Evolutionary conservation across 192 early-diverging fungal genomes (phyloP).

Genomic region (Glomus cerebriforme): DNA sequence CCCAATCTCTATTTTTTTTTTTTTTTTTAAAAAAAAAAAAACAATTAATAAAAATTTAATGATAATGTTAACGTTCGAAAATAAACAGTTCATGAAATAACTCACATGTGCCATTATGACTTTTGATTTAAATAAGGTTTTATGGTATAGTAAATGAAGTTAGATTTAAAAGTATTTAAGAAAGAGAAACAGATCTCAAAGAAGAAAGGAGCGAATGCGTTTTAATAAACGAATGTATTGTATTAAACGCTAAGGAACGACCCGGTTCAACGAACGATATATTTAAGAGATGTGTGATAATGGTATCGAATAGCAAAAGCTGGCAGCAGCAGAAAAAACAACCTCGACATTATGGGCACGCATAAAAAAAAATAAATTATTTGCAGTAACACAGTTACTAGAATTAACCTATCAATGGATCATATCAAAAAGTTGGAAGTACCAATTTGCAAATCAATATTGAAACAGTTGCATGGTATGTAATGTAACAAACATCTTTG

Average conservation of each 20-base stretch:
- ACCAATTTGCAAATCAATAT: too few relatives aligned
- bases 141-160: neutral
- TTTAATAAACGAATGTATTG: too few relatives aligned
- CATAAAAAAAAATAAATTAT: neutral
- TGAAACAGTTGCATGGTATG: neutral
- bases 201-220: slow-evolving; percentile 8
- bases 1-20: slow-evolving; percentile 30
- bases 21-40: neutral
- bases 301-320: neutral
- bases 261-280: neutral
- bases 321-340: neutral
- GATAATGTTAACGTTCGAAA: neutral
- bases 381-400: neutral
- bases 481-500: too few relatives aligned
- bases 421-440: neutral
- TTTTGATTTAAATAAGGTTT: neutral
- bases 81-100: neutral
- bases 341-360: neutral
- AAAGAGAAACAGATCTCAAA: neutral
- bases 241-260: neutral
- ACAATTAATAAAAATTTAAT: neutral
- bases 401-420: neutral
- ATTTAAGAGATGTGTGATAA: neutral
- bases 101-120: slow-evolving; percentile 15
- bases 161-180: slow-evolving; percentile 35